phyloP scores from a whole-genome alignment of 202 grass and related monocot species.

The Brachypodium distachyon region DNA sequence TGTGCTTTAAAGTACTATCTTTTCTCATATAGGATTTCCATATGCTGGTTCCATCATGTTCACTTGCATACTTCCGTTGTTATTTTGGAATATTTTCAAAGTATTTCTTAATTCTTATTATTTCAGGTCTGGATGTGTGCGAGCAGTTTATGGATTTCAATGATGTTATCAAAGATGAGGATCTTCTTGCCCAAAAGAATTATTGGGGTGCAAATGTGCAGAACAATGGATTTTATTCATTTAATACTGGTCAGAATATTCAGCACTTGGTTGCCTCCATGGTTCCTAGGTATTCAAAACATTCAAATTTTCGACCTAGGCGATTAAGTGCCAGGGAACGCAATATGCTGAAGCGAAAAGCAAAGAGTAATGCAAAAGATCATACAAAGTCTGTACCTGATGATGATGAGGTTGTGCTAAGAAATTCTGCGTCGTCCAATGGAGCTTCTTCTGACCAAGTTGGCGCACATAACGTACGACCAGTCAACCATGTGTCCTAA shows the following conservation, averaged over 20 bases:
- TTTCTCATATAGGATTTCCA: background rate
- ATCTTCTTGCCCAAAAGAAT: conserved; percentile 71
- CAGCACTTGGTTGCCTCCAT: conserved; percentile 91
- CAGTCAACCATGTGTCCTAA: background rate
- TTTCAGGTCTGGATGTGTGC: conserved; percentile 86
- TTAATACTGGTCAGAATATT: conserved; percentile 65
- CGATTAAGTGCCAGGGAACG: conserved; percentile 89
- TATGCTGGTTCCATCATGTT: conserved; percentile 11
- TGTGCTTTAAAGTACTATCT: background rate
- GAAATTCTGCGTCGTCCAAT: conserved; percentile 30
- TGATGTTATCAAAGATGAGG: conserved; percentile 95
- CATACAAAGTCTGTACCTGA: conserved; percentile 69
- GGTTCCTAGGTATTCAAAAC: conserved; percentile 53
- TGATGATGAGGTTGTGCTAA: conserved; percentile 53
- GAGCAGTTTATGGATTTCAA: conserved; percentile 99
- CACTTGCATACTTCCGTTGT: background rate
- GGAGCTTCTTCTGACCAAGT: conserved; percentile 49
- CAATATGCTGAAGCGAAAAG: conserved; percentile 94
- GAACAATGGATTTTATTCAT: conserved; percentile 59
- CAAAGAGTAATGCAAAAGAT: conserved; percentile 84
- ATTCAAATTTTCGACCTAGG: conserved; percentile 46
- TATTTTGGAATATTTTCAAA: conserved; percentile 6
- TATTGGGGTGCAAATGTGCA: conserved; percentile 51
- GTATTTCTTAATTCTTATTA: conserved; percentile 25
- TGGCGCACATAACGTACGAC: conserved; percentile 47